phyloP scores from a whole-genome alignment of 129 eudicot genomes.

The Centrapalus pauciflorus region DNA sequence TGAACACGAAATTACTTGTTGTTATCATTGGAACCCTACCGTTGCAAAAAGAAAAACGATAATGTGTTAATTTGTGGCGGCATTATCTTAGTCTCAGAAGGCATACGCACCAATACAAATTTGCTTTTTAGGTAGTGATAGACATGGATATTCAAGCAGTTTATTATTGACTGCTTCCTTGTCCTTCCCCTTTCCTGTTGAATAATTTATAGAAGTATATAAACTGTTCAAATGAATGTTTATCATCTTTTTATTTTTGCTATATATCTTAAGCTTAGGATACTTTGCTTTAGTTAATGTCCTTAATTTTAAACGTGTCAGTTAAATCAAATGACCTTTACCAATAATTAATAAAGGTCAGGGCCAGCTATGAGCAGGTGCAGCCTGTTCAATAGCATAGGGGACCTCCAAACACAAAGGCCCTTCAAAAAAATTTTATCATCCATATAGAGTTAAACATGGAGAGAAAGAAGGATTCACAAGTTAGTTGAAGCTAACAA shows the following conservation, averaged over 20 bases:
- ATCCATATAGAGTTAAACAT: too few species aligned
- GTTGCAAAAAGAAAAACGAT: background rate
- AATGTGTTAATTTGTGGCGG: background rate
- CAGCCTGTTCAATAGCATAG: too few species aligned
- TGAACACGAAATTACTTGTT: background rate
- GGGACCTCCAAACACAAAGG: too few species aligned
- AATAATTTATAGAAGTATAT: background rate
- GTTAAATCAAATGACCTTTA: background rate
- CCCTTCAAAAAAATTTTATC: background rate
- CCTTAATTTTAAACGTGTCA: background rate
- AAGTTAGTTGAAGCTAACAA: too few species aligned
- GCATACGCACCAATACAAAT: conserved; percentile 15
- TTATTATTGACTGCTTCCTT: conserved; percentile 13
- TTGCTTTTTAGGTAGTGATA: conserved; percentile 1
- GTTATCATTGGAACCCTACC: background rate
- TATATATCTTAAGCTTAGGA: too few species aligned
- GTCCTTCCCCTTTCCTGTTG: background rate
- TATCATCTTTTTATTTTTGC: conserved; percentile 7
- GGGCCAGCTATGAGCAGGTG: too few species aligned
- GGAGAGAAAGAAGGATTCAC: too few species aligned
- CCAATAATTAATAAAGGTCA: too few species aligned
- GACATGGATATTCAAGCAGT: conserved; percentile 13
- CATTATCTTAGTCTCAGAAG: conserved; percentile 8
- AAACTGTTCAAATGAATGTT: conserved; percentile 13
- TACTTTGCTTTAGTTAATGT: too few species aligned